Base-by-base conservation (phyloP, 495 filamentous ascomycete species). In the Ascobolus immersus region DNA sequence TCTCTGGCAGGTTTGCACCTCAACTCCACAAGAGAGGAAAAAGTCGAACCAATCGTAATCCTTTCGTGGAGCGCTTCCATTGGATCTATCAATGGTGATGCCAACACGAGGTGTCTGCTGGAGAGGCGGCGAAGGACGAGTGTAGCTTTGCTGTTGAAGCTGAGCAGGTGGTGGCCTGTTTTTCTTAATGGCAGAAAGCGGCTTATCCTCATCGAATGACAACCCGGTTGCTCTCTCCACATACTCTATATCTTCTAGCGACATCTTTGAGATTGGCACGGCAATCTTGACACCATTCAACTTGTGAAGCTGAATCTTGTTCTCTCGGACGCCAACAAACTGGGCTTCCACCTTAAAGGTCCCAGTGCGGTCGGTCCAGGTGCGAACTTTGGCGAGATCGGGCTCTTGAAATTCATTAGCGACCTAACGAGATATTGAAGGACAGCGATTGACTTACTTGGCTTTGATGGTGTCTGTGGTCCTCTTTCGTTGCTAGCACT, bases 11-110 rank as follows among this genome's bases (percentile, higher is more conserved):
- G 86, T 72, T 43, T 82, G 75, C 21, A 78, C 74, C 35, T 77
- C 74, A 37, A 94, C 77, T 20, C 89, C 86, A 48, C 81, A 80
- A 36, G 69, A 64, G 15, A 99, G 57, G 59, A 99, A 99, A 55
- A 99, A 94, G 42, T 92, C 78, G 47, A 94, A 99, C 86, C 86
- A 99, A 51, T 99, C 86, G 46, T 94, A 91, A 27, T 81, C 71
- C 49, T 69, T 42, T 43, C 54, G 28, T 22, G 43, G 26, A 21
- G 52, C 8, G 56, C 50, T 28, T 43, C 52, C 50, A 35, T 73
- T 58, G 21, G 52, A 9, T 55, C 50, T 32, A 42, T 53, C 52
- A 36, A 73, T 58, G 24, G 77, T 45, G n/a, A 55, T 51, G 2
- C 57, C 64, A 34, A 22, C n/a, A 17, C 25, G 20, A 32, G 44